These are phyloP conservation scores for Cytospora paraplurivora DNA, from an alignment of 2,329 filamentous ascomycete species.

Conservation along the genomic window DNA sequence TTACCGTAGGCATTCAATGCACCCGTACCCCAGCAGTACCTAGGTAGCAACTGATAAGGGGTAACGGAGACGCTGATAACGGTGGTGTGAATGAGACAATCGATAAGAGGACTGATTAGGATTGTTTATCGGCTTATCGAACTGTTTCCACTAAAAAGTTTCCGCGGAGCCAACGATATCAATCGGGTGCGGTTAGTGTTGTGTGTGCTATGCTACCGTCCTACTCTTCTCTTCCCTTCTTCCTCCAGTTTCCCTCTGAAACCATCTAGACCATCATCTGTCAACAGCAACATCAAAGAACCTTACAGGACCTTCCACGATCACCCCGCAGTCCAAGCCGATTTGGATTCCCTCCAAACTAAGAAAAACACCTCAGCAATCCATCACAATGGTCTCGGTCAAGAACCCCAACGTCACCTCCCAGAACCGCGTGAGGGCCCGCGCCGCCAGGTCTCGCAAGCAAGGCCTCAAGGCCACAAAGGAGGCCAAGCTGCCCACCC, in stretches of 20 bases:
- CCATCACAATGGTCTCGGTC: slow-evolving; percentile 52
- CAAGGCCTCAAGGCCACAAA: slow-evolving; percentile 46
- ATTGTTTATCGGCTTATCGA: slow-evolving; percentile 7
- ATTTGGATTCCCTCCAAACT: neutral
- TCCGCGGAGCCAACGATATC: neutral
- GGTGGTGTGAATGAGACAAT: too few relatives aligned
- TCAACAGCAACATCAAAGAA: too few relatives aligned
- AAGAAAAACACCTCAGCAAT: too few relatives aligned
- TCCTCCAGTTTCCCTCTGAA: neutral
- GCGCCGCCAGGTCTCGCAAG: slow-evolving; percentile 48
- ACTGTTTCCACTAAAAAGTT: slow-evolving; percentile 14
- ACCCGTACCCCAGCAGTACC: too few relatives aligned
- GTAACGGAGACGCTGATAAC: neutral
- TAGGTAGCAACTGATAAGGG: neutral
- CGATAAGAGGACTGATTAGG: neutral
- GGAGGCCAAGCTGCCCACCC: slow-evolving; percentile 31
- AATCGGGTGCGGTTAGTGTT: neutral
- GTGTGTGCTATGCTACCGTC: neutral
- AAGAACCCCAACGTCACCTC: slow-evolving; percentile 61
- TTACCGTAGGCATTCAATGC: too few relatives aligned
- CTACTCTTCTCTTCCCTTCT: neutral
- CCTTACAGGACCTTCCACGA: neutral
- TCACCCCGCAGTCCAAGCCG: too few relatives aligned
- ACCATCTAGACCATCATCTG: too few relatives aligned
- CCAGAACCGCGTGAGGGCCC: slow-evolving; percentile 54